Conservation (phyloP, 345 rosid genomes). For the Hibiscus trionum region DNA sequence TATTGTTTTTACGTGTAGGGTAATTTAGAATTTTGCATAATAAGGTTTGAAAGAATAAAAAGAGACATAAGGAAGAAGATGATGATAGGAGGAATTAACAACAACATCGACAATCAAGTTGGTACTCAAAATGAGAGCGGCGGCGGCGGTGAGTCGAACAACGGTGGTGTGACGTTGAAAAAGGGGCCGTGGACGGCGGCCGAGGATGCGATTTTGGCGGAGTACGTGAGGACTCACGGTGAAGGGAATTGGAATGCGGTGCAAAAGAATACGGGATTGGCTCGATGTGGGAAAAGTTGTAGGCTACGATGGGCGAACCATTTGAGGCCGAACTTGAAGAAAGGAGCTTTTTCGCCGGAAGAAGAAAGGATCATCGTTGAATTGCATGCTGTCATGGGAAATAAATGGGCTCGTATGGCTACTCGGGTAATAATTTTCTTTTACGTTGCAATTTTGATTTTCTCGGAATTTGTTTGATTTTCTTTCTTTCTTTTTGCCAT, state of each 20-base stretch:
- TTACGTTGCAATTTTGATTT: not conserved
- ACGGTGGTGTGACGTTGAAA: conserved; percentile 24
- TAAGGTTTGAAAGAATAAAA: not conserved
- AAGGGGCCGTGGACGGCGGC: conserved; percentile 57
- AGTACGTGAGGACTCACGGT: conserved; percentile 41
- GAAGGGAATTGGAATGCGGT: conserved; percentile 62
- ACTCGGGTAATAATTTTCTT: conserved; percentile 25
- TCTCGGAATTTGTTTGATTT: no score
- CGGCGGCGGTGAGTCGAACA: not conserved
- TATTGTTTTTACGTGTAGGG: not conserved
- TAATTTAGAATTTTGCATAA: not conserved
- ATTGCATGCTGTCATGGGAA: conserved; percentile 45
- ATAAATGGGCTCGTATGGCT: conserved; percentile 66
- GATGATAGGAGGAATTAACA: not conserved
- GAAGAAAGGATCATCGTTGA: conserved; percentile 49
- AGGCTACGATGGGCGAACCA: conserved; percentile 59
- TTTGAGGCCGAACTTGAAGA: conserved; percentile 42
- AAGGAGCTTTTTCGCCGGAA: conserved; percentile 40
- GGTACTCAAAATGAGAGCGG: conserved; percentile 11
- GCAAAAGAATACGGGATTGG: conserved; percentile 46
- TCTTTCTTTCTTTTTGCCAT: no score
- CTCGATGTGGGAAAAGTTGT: conserved; percentile 55
- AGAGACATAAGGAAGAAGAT: not conserved
- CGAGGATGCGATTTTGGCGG: conserved; percentile 40
- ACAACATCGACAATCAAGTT: not conserved